phyloP scores from a whole-genome alignment of 768 basidiomycete genomes.

The Macrocybe gigantea region DNA sequence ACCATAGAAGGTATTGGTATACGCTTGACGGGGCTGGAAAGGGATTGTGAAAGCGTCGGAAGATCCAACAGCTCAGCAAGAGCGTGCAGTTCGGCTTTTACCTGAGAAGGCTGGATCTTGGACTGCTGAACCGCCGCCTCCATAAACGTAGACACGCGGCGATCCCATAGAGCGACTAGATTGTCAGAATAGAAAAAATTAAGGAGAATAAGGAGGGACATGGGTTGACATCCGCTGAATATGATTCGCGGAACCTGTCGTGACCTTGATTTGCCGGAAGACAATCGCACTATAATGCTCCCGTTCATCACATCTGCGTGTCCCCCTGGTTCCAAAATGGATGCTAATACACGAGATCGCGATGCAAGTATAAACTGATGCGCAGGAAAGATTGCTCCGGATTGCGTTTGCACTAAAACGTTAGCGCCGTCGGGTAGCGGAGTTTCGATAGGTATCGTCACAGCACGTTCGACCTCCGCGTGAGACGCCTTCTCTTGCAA shows the following conservation, averaged over 20 bases:
- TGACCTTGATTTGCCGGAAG: neutral
- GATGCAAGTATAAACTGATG: slow-evolving; percentile 65
- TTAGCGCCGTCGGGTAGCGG: slow-evolving; percentile 55
- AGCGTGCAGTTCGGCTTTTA: slow-evolving; percentile 58
- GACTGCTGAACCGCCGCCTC: slow-evolving; percentile 30
- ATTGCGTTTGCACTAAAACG: slow-evolving; percentile 40
- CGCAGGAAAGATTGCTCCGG: slow-evolving; percentile 44
- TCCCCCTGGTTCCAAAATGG: too few relatives aligned
- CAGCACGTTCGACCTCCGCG: slow-evolving; percentile 4
- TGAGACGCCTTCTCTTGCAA: slow-evolving; percentile 18
- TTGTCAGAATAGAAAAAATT: slow-evolving; percentile 89
- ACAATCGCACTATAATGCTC: too few relatives aligned
- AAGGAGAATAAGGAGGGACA: slow-evolving; percentile 70
- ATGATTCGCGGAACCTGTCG: too few relatives aligned
- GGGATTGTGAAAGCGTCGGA: slow-evolving; percentile 40
- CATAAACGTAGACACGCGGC: slow-evolving; percentile 46
- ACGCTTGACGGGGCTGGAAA: slow-evolving; percentile 60
- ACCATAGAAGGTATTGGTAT: slow-evolving; percentile 41
- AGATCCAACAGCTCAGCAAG: slow-evolving; percentile 60
- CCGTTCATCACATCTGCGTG: too few relatives aligned
- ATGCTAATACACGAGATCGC: slow-evolving; percentile 33
- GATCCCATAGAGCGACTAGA: slow-evolving; percentile 80
- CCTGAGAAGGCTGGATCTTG: slow-evolving; percentile 34
- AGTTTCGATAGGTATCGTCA: slow-evolving; percentile 8
- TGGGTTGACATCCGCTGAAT: slow-evolving; percentile 52